Evolutionary conservation across 148 eudicot species (phyloP).

Genomic region (Rhododendron henanense): DNA sequence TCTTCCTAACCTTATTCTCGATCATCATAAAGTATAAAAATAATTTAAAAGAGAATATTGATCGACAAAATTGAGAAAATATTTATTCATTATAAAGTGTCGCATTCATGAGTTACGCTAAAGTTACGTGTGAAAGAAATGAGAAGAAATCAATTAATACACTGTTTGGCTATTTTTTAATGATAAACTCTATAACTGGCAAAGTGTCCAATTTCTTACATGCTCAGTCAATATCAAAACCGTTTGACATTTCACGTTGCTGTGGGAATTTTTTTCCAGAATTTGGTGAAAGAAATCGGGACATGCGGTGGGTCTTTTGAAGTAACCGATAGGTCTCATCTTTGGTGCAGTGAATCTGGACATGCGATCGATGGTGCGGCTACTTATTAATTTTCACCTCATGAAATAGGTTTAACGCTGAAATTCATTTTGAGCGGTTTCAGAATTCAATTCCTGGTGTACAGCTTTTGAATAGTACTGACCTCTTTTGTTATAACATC

Average conservation of each 20-base stretch:
- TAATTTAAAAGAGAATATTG: neutral
- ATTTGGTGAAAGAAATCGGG: neutral
- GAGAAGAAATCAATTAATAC: too few species aligned
- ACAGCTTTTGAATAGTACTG: too few species aligned
- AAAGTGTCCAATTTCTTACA: constrained; percentile 6
- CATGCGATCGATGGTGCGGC: too few species aligned
- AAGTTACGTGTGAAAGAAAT: neutral
- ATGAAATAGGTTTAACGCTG: too few species aligned
- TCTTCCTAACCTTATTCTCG: too few species aligned
- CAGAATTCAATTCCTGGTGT: too few species aligned
- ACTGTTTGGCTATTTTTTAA: neutral
- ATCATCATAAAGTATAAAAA: neutral
- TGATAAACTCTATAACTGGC: neutral
- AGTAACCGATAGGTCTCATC: too few species aligned
- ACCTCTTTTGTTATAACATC: too few species aligned
- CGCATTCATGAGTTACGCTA: neutral
- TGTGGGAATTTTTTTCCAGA: neutral
- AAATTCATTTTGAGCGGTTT: too few species aligned
- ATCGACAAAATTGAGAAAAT: neutral
- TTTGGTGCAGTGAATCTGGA: too few species aligned
- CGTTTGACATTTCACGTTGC: neutral
- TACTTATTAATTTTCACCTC: too few species aligned
- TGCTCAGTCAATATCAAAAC: constrained; percentile 10
- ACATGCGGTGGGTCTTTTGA: neutral
- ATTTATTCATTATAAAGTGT: too few species aligned